Percentiles rank a stretch among this genome's conserved stretches.
Evolutionary conservation across 2,329 filamentous ascomycete species (phyloP).

Genomic region (Amphichorda felina): DNA sequence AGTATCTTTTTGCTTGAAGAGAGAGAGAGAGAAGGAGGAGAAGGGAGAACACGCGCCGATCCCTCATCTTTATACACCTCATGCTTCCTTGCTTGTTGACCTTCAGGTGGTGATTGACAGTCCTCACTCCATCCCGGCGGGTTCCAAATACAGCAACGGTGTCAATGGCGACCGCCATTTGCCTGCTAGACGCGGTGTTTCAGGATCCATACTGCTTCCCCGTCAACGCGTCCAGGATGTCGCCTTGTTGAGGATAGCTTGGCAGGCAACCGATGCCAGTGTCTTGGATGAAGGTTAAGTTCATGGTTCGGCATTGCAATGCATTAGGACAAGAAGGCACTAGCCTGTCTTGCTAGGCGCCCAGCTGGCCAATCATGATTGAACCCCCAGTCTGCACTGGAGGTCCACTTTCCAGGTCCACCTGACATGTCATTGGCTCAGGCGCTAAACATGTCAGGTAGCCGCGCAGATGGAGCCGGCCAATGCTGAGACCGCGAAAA

Average conservation of each 20-base stretch:
- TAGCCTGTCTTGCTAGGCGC: conserved; percentile 1
- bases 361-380: neutral
- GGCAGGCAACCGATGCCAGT: too few species aligned
- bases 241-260: neutral
- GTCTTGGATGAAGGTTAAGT: too few species aligned
- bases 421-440: neutral
- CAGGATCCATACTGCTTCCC: neutral
- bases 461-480: conserved; percentile 3
- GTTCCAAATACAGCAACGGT: conserved; percentile 1
- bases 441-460: conserved; percentile 1
- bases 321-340: too few species aligned
- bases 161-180: neutral
- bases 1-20: conserved; percentile 7
- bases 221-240: too few species aligned
- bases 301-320: too few species aligned
- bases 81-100: neutral
- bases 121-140: neutral
- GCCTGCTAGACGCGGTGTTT: conserved; percentile 1
- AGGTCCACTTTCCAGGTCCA: neutral
- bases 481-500: neutral
- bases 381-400: neutral
- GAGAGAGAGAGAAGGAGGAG: conserved; percentile 8
- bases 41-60: conserved; percentile 1
- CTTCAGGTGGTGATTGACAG: neutral
- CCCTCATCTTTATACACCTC: neutral